Evolutionary conservation across 2,329 filamentous ascomycete genomes (phyloP).

Genomic region (Fusarium continuum): DNA sequence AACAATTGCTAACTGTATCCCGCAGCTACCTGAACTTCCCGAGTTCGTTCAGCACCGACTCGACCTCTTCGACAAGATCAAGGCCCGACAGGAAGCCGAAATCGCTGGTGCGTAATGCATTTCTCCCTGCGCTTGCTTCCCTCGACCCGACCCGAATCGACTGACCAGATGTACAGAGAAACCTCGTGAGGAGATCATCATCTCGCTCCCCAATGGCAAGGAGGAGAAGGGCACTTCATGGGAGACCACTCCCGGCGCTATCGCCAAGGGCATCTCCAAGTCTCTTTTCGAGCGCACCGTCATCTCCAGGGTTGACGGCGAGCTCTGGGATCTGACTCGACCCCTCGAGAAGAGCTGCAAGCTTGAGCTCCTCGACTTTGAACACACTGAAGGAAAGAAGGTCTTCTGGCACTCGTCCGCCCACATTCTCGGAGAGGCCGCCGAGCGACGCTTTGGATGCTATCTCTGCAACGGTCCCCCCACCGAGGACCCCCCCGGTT

Average conservation of each 20-base stretch:
- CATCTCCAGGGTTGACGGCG: constrained; percentile 83
- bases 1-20: constrained; percentile 33
- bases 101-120: constrained; percentile 55
- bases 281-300: constrained; percentile 87
- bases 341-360: constrained; percentile 89
- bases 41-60: constrained; percentile 86
- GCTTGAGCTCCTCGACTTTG: constrained; percentile 86
- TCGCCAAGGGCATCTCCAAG: constrained; percentile 84
- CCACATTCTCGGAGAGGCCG: constrained; percentile 94
- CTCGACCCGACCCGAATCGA: constrained; percentile 16
- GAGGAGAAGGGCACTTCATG: constrained; percentile 80
- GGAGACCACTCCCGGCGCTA: constrained; percentile 87
- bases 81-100: constrained; percentile 83
- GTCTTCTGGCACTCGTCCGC: constrained; percentile 99
- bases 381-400: constrained; percentile 72
- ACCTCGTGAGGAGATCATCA: constrained; percentile 76
- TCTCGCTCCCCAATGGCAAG: constrained; percentile 78
- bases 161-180: constrained; percentile 59
- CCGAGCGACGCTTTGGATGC: constrained; percentile 89
- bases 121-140: not conserved
- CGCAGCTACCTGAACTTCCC: constrained; percentile 61
- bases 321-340: constrained; percentile 91
- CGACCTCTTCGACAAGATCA: constrained; percentile 86
- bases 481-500: constrained; percentile 78
- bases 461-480: constrained; percentile 93